These are phyloP conservation scores for Stevia rebaudiana DNA, from an alignment of 140 eudicot genomes.

Conservation along the genomic window DNA sequence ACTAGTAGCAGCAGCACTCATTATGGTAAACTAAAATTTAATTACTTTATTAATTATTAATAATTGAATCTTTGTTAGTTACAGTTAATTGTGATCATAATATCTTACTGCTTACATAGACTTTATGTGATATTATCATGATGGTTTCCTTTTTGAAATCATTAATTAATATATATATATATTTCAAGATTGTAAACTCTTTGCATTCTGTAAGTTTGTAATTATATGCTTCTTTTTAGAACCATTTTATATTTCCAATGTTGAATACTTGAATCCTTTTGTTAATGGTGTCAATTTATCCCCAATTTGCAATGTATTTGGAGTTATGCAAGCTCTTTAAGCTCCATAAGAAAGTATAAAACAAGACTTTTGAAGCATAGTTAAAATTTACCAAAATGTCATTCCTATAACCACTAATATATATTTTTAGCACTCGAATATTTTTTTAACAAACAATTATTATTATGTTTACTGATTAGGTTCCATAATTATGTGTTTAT, in stretches of 20 bases:
- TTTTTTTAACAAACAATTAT: neutral
- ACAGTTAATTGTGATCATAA: slow-evolving; percentile 4
- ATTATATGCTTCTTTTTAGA: slow-evolving; percentile 2
- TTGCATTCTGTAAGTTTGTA: slow-evolving; percentile 2
- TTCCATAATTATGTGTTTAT: slow-evolving; percentile 12
- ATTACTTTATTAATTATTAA: neutral
- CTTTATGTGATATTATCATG: slow-evolving; percentile 6
- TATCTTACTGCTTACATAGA: slow-evolving; percentile 5
- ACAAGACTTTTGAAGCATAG: neutral
- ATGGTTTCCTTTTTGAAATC: neutral
- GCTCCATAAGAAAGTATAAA: slow-evolving; percentile 7
- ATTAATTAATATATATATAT: neutral
- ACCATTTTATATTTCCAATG: neutral
- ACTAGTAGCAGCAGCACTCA: slow-evolving; percentile 57
- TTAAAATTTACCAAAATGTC: neutral
- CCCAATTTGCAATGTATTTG: neutral
- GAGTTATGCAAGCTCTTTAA: neutral
- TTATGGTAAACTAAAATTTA: slow-evolving; percentile 36
- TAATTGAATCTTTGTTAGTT: slow-evolving; percentile 8
- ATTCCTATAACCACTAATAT: neutral
- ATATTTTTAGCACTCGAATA: neutral
- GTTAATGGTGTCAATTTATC: neutral
- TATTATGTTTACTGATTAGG: neutral
- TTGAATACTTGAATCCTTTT: neutral
- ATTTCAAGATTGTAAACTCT: neutral